A percentile compares a stretch with the other conserved stretches of the same genome.
phyloP scores from a whole-genome alignment of 345 rosid species.

The Eucalyptus regnans region DNA sequence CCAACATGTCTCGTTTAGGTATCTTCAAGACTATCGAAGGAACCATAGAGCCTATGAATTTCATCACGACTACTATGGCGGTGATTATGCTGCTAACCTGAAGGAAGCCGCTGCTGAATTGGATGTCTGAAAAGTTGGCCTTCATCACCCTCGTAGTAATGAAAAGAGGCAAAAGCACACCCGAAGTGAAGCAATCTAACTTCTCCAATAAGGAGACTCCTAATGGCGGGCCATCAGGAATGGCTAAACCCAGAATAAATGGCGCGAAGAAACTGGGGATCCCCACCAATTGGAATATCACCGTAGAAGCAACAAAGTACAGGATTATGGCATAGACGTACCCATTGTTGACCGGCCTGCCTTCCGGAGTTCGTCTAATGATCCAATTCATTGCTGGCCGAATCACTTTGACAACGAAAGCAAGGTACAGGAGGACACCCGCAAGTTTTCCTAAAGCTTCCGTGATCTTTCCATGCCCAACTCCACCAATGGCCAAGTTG shows the following conservation, averaged over 20 bases:
- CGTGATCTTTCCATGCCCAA: not conserved
- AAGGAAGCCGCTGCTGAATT: not conserved
- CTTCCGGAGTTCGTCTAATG: conserved; percentile 1
- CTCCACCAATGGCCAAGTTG: not conserved
- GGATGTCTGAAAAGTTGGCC: not conserved
- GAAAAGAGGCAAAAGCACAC: conserved; percentile 4
- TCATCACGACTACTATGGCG: not conserved
- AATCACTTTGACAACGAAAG: not conserved
- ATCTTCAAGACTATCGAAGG: not conserved
- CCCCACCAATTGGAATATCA: not conserved
- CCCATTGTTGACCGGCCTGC: not conserved
- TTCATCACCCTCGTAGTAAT: not conserved
- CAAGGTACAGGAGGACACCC: not conserved
- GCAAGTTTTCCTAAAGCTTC: not conserved
- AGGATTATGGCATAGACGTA: conserved; percentile 2
- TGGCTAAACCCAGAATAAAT: conserved; percentile 2
- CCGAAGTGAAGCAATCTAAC: not conserved
- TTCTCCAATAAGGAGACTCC: conserved; percentile 11
- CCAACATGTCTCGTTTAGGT: not conserved
- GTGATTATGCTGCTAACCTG: not conserved
- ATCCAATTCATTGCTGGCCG: conserved; percentile 3
- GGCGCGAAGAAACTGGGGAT: not conserved
- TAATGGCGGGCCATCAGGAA: conserved; percentile 12
- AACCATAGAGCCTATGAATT: not conserved
- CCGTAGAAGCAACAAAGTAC: not conserved